These are phyloP conservation scores for Paecilomyces sp. DNA, from an alignment of 2,329 filamentous ascomycete genomes.

Conservation along the genomic window DNA sequence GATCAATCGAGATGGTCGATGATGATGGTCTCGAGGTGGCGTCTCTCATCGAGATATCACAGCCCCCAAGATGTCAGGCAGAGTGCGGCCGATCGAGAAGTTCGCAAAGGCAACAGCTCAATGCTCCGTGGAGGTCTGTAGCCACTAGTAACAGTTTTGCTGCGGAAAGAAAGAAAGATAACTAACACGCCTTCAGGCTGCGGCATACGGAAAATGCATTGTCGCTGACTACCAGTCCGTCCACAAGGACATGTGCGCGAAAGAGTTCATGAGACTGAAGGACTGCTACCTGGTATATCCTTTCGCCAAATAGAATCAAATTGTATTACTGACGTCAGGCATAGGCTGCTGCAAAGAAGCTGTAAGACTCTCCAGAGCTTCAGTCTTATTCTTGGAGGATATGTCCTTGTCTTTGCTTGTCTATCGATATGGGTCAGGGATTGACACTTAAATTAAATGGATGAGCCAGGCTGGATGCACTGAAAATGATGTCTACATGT, in stretches of 20 bases:
- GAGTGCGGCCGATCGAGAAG: slow-evolving; percentile 60
- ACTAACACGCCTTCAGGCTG: slow-evolving; percentile 50
- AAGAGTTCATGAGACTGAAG: slow-evolving; percentile 79
- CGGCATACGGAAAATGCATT: slow-evolving; percentile 85
- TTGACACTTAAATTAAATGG: no score
- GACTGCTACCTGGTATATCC: slow-evolving; percentile 72
- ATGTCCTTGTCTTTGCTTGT: not conserved
- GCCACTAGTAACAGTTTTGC: not conserved
- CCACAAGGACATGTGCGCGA: slow-evolving; percentile 81
- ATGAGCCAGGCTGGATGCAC: no score
- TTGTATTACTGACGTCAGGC: slow-evolving; percentile 5
- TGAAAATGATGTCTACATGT: no score
- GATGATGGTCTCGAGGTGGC: not conserved
- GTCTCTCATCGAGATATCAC: not conserved
- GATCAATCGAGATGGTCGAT: not conserved
- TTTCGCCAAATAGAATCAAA: not conserved
- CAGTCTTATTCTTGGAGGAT: not conserved
- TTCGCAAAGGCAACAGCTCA: slow-evolving; percentile 59
- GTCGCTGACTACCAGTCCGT: slow-evolving; percentile 83
- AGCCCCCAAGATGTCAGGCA: slow-evolving; percentile 34
- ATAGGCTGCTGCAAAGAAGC: slow-evolving; percentile 48
- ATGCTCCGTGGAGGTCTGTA: slow-evolving; percentile 57
- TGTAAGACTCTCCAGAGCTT: slow-evolving; percentile 17
- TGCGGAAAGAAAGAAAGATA: not conserved
- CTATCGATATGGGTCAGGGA: no score